Base-by-base conservation (phyloP, 345 rosid species). In the Draba incana region DNA sequence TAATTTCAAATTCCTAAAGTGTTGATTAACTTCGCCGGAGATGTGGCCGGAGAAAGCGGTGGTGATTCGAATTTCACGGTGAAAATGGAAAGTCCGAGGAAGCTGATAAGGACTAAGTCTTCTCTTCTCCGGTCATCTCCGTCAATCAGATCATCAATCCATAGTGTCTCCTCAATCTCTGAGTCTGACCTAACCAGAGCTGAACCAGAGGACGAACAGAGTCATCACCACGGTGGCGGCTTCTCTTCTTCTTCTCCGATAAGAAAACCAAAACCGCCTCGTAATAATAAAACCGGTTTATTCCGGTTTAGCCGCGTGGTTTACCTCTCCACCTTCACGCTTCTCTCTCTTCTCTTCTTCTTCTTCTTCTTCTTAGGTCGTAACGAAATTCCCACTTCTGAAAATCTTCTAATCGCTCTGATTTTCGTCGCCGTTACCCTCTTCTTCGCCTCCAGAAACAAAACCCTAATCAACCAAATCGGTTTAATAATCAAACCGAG, bases 91-190 rank as follows among this genome's bases (percentile, higher is more conserved):
- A 56, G 80, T 70, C 96, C 79, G 72, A 64, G 80, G 58, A 82
- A 82, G 88, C 84, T 88, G 2, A 85, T 91, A 37, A 75, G 92
- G 28, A 88, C 88, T 0, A 79, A 83, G 49, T 90, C 95, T 5
- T 86, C 89, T 33, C 92, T 90, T 35, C 89, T 88, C 70, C 86
- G 92, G 5, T 85, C 92, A 25, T 79, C 87, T 2, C 84, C 90
- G 3, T 86, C 89, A 56, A 70, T 85, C 65, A 86, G 92, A 66
- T 86, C 97, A 38, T 88, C 97, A 62, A 81, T 90, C 65, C 95
- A 90, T 53, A 88, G 97, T 68, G 74, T 90, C 13, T 70, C 81
- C 16, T 86, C 86, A 35, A 75, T 86, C 72, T 70, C 79, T 31
- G 86, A 90, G 64, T 20, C 71, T 66, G 87, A 81, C 64, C 69